Conservation (phyloP, 2,329 filamentous ascomycete genomes). For the Botrytis byssoidea region DNA sequence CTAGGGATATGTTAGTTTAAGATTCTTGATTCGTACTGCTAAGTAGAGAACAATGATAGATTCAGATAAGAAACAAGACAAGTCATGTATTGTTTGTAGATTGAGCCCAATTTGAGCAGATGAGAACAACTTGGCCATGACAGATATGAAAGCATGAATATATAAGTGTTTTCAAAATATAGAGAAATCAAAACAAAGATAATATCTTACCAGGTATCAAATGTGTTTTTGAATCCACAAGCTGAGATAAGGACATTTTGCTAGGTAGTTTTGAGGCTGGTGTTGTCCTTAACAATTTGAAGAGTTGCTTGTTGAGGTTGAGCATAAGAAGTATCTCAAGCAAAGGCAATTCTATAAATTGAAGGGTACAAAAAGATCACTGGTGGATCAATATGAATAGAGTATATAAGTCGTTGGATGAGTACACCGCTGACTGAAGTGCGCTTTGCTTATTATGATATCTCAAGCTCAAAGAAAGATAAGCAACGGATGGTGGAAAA, state of each 20-base stretch:
- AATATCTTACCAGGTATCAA: conserved; percentile 24
- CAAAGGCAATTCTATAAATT: not conserved
- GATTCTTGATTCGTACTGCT: not conserved
- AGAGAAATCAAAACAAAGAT: not conserved
- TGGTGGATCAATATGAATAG: not conserved
- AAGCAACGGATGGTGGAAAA: not conserved
- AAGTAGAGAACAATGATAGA: not conserved
- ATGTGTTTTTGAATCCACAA: conserved; percentile 30
- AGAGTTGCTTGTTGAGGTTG: conserved; percentile 5
- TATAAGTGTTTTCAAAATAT: not conserved
- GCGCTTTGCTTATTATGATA: not conserved
- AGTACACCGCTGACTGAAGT: not conserved
- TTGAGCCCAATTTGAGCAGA: not conserved
- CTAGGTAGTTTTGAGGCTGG: not conserved
- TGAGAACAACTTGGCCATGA: not conserved
- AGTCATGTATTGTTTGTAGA: not conserved
- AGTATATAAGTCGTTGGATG: not conserved
- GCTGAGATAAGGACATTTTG: conserved; percentile 34
- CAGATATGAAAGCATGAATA: not conserved
- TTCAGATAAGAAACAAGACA: not conserved
- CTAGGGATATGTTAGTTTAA: conserved; percentile 43
- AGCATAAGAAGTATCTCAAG: not conserved
- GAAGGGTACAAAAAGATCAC: not conserved
- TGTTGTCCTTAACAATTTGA: not conserved
- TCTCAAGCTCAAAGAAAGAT: not conserved